Percentiles rank a stretch among this genome's conserved stretches.
Conservation (phyloP, 2,329 filamentous ascomycete genomes). For the Epichloe scottii region DNA sequence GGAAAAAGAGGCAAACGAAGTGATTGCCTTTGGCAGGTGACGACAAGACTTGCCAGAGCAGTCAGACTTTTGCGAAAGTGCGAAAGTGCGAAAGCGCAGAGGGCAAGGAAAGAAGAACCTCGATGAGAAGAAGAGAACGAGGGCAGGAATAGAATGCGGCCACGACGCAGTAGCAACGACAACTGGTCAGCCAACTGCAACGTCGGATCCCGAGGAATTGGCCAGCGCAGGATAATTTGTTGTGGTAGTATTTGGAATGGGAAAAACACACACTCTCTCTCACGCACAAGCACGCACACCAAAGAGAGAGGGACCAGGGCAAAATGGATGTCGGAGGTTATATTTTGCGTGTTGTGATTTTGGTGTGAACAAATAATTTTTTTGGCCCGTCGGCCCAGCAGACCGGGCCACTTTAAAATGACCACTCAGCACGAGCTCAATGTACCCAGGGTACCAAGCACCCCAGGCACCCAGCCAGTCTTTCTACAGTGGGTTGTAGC, state of each 20-base stretch:
- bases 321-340: conserved; percentile 6
- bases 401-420: background rate
- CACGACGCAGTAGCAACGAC: conserved; percentile 1
- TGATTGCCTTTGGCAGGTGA: background rate
- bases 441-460: too few species aligned
- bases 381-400: background rate
- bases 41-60: background rate
- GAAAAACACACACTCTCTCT: background rate
- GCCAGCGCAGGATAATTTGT: background rate
- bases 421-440: background rate
- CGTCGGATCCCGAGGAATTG: conserved; percentile 1
- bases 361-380: conserved; percentile 1
- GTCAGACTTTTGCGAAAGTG: background rate
- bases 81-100: background rate
- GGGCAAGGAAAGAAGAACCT: background rate
- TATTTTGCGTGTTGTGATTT: conserved; percentile 5
- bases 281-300: background rate
- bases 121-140: background rate
- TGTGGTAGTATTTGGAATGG: background rate
- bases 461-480: too few species aligned
- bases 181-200: conserved; percentile 1
- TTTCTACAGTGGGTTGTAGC: too few species aligned
- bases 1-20: background rate
- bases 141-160: background rate
- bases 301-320: conserved; percentile 1